Evolutionary conservation across 768 basidiomycete species (phyloP).

Genomic region (Naganishia kalamii): DNA sequence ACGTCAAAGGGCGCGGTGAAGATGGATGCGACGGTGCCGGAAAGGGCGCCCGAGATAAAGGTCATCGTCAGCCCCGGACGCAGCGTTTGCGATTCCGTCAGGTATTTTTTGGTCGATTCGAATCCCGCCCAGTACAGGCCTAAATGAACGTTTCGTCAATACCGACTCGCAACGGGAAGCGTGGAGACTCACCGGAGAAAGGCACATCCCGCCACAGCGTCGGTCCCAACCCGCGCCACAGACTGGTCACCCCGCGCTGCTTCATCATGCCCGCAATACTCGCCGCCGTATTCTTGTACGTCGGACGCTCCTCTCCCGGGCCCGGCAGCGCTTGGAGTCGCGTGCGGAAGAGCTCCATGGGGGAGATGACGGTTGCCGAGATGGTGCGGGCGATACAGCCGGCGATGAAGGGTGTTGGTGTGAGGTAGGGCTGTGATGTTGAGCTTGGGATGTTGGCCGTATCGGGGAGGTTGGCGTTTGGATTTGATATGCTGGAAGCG

Average conservation of each 20-base stretch:
- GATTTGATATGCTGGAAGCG: neutral
- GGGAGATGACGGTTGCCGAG: constrained; percentile 56
- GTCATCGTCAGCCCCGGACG: constrained; percentile 58
- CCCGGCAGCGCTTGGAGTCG: constrained; percentile 41
- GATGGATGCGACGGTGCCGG: constrained; percentile 75
- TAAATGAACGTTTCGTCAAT: constrained; percentile 2
- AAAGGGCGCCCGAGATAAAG: constrained; percentile 82
- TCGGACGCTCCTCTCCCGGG: constrained; percentile 35
- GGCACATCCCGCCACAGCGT: constrained; percentile 97
- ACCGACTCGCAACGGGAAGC: neutral
- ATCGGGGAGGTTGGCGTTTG: constrained; percentile 11
- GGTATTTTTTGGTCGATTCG: constrained; percentile 70
- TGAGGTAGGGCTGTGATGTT: constrained; percentile 57
- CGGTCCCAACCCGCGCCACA: constrained; percentile 87
- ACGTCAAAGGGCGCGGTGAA: constrained; percentile 95
- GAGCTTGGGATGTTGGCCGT: constrained; percentile 50
- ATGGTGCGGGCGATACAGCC: constrained; percentile 75
- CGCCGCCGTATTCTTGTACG: constrained; percentile 38
- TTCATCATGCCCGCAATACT: constrained; percentile 59
- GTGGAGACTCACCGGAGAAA: constrained; percentile 62
- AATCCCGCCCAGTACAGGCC: constrained; percentile 89
- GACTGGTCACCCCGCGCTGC: constrained; percentile 59
- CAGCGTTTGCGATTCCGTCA: constrained; percentile 50
- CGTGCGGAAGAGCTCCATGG: constrained; percentile 46
- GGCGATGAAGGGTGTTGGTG: constrained; percentile 64